Evolutionary conservation across 805 yeast genomes (phyloP), one percentile per base, ranked within the genome.

Genomic region (Lipomyces kockii): DNA sequence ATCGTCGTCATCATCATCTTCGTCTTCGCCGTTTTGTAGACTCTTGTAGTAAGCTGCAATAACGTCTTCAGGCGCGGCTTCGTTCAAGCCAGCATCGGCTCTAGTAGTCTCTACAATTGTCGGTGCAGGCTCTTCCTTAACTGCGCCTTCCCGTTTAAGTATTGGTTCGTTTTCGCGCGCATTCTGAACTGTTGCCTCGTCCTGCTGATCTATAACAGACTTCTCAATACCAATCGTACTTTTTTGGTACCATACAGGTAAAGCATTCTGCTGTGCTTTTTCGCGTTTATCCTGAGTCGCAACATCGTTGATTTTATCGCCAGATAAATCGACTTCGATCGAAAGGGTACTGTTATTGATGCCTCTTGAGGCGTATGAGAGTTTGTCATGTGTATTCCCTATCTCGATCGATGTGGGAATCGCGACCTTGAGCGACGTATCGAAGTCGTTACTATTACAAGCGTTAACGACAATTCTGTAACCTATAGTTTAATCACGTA

Each of bases 211-310:
- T 22, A 29, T 61, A 32, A 53, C 64, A 34, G 35, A 49, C 60
- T 61, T 55, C 61, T 62, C 66, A 88, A 90, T 66, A 86, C 97
- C 97, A 72, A 94, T 94, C 0, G 99, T 93, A 76, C 94, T 87
- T 73, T 89, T 89, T 71, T 89, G 87, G 77, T 95, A 97, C 99
- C 99, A 95, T 35, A 95, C 89, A 7, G 99, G 99, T 72, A 95
- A 83, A 3, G 97, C 97, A 77, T 95, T 95, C 78, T 94, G 97
- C 76, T 90, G 89, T 78, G 85, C 87, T 83, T 84, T 87, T 81
- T 82, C 87, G 79, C 77, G 90, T 9, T 65, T 66, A 3, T 71
- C 70, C 22, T 54, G 89, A 75, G 85, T 81, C 73, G 87, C 87
- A 84, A 84, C 78, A 73, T 88, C 90, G 20, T 51, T 63, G n/a